Evolutionary conservation across 148 eudicot genomes (phyloP).

Genomic region (Gaultheria prostrata): DNA sequence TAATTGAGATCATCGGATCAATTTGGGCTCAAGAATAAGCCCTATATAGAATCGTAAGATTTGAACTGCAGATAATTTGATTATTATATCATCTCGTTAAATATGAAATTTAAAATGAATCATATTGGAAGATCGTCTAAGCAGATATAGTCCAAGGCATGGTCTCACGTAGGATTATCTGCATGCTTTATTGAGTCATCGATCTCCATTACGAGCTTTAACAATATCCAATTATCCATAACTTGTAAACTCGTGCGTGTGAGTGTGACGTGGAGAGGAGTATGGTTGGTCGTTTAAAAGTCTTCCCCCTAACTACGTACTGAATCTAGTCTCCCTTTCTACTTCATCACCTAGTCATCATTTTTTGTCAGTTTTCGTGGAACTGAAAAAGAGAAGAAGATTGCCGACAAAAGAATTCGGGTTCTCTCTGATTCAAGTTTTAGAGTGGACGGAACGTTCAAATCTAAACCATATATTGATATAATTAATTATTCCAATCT

Average conservation of each 20-base stretch:
- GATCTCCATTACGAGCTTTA: not conserved
- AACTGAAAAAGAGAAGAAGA: not conserved
- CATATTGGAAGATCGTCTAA: not conserved
- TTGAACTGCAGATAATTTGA: not conserved
- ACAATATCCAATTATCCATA: not conserved
- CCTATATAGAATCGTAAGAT: not conserved
- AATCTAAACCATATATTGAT: too few species aligned
- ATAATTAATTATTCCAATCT: too few species aligned
- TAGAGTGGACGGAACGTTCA: too few species aligned
- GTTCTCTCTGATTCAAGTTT: too few species aligned
- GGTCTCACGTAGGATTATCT: not conserved
- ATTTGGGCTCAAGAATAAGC: too few species aligned
- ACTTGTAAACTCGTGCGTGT: not conserved
- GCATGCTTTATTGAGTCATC: slow-evolving; percentile 10
- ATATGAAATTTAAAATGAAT: not conserved
- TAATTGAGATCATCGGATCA: too few species aligned
- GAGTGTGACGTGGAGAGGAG: not conserved
- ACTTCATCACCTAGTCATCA: slow-evolving; percentile 4
- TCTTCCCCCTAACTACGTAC: not conserved
- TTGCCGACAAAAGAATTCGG: not conserved
- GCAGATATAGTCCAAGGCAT: not conserved
- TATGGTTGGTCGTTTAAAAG: not conserved
- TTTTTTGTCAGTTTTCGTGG: not conserved
- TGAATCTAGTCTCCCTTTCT: not conserved
- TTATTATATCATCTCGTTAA: not conserved